Evolutionary conservation across 495 filamentous ascomycete genomes (phyloP).

Genomic region (Staphylotrichum longicolle): DNA sequence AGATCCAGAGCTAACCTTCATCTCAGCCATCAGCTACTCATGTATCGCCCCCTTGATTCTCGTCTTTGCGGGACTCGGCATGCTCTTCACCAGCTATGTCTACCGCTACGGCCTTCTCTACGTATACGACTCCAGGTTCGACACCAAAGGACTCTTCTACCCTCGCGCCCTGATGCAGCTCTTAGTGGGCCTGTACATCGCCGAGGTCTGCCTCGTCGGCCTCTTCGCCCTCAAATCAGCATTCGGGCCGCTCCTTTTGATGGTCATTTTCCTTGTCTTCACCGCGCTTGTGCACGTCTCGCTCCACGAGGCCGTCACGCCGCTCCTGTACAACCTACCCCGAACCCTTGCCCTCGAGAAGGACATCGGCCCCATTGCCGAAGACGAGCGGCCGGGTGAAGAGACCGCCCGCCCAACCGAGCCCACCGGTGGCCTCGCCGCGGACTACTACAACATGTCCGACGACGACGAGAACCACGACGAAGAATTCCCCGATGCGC

Average conservation of each 20-base stretch:
- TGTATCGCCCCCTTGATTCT: slow-evolving; percentile 87
- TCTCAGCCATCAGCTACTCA: slow-evolving; percentile 71
- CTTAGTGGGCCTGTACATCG: slow-evolving; percentile 76
- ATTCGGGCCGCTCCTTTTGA: slow-evolving; percentile 69
- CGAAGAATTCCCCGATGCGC: slow-evolving; percentile 30
- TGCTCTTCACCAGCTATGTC: slow-evolving; percentile 76
- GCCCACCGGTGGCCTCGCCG: slow-evolving; percentile 27
- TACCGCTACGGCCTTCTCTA: slow-evolving; percentile 88
- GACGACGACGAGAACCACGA: slow-evolving; percentile 40
- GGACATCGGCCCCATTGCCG: slow-evolving; percentile 51
- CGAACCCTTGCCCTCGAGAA: slow-evolving; percentile 48
- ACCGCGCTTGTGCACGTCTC: slow-evolving; percentile 75
- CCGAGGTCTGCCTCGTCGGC: slow-evolving; percentile 75
- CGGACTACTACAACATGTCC: slow-evolving; percentile 44
- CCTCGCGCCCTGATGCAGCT: slow-evolving; percentile 77
- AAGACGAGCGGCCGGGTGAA: slow-evolving; percentile 30
- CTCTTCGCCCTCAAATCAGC: slow-evolving; percentile 70
- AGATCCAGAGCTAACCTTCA: slow-evolving; percentile 15
- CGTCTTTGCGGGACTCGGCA: slow-evolving; percentile 73
- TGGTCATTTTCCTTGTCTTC: slow-evolving; percentile 69
- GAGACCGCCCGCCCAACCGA: slow-evolving; percentile 23
- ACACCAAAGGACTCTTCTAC: slow-evolving; percentile 82
- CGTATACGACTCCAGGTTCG: slow-evolving; percentile 70
- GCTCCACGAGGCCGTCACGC: slow-evolving; percentile 71
- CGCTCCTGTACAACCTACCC: slow-evolving; percentile 69